Percentiles rank a stretch among this genome's conserved stretches.
Conservation (phyloP, 495 filamentous ascomycete species). For the Neurospora discreta region DNA sequence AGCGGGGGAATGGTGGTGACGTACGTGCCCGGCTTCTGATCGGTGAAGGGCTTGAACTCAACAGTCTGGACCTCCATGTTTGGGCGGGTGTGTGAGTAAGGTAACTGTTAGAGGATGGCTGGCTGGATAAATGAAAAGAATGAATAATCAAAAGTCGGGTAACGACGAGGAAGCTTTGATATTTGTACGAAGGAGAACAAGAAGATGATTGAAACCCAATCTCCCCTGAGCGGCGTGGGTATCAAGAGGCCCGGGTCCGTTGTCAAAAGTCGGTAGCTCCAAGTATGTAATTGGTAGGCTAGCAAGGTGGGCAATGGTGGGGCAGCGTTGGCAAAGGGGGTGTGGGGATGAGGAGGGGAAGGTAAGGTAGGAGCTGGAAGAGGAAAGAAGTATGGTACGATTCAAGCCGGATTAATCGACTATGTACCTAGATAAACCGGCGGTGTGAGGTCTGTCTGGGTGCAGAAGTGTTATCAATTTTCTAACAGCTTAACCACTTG, state of each 20-base stretch:
- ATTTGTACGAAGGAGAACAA: neutral
- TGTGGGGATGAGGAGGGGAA: neutral
- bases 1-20: slow-evolving; percentile 29
- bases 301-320: neutral
- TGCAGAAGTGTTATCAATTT: no score
- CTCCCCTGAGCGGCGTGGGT: neutral
- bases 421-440: no score
- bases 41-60: slow-evolving; percentile 66
- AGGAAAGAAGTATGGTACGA: neutral
- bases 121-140: neutral
- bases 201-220: neutral
- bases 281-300: neutral
- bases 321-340: neutral
- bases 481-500: no score
- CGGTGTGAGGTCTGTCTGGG: no score
- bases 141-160: neutral
- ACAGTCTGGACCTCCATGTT: slow-evolving; percentile 66
- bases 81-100: neutral
- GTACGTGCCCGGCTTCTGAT: slow-evolving; percentile 99
- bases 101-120: neutral
- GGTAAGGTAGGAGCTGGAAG: neutral
- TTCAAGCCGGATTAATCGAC: no score
- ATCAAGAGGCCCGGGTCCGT: neutral
- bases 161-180: neutral
- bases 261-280: neutral